A percentile compares a stretch with the other conserved stretches of the same genome.
These are phyloP conservation scores for Hibiscus syriacus DNA, from an alignment of 345 rosid species.

Conservation along the genomic window DNA sequence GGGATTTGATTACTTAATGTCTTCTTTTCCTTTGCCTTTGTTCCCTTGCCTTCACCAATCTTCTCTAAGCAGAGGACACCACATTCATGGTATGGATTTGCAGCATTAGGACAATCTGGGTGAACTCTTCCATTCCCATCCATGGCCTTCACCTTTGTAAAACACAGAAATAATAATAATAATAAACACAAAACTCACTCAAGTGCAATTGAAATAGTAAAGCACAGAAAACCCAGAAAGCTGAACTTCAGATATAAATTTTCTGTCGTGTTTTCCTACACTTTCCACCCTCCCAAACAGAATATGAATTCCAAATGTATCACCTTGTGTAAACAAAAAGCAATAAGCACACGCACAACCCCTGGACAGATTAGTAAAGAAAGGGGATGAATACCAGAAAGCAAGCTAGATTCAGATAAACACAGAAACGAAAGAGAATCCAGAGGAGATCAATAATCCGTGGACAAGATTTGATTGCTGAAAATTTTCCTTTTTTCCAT, in stretches of 20 bases:
- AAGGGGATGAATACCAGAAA: neutral
- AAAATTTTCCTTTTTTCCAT: neutral
- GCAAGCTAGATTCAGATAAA: neutral
- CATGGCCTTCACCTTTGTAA: slow-evolving; percentile 8
- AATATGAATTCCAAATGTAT: too few species aligned
- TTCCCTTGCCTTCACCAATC: neutral
- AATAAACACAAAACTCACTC: neutral
- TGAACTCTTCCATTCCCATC: slow-evolving; percentile 34
- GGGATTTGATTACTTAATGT: neutral
- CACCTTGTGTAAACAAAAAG: neutral
- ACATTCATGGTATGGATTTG: slow-evolving; percentile 47
- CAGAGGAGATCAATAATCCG: neutral
- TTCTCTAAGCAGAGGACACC: neutral
- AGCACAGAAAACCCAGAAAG: neutral
- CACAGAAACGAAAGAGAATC: neutral
- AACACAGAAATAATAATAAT: neutral
- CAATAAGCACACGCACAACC: neutral
- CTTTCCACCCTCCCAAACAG: neutral
- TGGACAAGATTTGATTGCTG: neutral
- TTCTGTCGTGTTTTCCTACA: neutral
- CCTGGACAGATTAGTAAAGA: neutral
- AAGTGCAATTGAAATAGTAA: neutral
- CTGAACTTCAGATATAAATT: neutral
- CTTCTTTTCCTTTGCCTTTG: neutral
- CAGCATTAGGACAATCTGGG: slow-evolving; percentile 38